Base-by-base conservation (phyloP, 2,329 filamentous ascomycete genomes). In the Pleomassaria siparia region DNA sequence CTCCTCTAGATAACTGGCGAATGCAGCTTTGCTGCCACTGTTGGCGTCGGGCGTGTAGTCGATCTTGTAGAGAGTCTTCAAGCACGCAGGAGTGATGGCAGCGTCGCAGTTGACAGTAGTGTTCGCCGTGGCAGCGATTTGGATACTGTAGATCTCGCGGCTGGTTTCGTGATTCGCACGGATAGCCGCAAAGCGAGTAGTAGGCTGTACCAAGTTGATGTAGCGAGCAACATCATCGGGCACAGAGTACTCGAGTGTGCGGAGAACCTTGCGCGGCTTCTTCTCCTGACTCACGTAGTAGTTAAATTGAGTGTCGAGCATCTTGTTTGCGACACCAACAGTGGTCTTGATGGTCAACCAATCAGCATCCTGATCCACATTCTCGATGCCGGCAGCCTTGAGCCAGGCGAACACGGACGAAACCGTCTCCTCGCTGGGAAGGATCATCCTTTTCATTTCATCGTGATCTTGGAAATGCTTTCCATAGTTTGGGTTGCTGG, bases 1-100 rank as follows among this genome's bases (percentile, higher is more conserved):
- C 56, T 81, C 56, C 56, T 80, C 77, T 15, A 81, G 63, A 62
- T 81, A 82, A 44, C 72, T 76, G 28, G 73, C 74, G 53, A 82
- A 81, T 15, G 71, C 78, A 12, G 80, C 68, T 16, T 71, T 72
- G 58, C 76, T 80, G 2, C 78, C 78, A 12, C 72, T 72, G 8
- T 67, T 66, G 8, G 70, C 60, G 24, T 74, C 67, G 10, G 76
- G 68, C 28, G 69, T 72, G 62, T 81, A 80, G 40, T 71, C 71
- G 44, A 77, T 70, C 52, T 76, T 76, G 69, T 81, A 81, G 28
- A 78, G 64, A 51, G 72, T 55, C 56, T 75, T 74, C 45, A 80
- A 50, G 51, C 79, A 81, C 3, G 67, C 51, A 2, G 78, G 78
- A n/a, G 74, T 75, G 49, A 80, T 59, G 13, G 56, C 33, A 10